These are phyloP conservation scores for Cercospora zeina DNA, from an alignment of 2,329 filamentous ascomycete genomes.

Conservation along the genomic window DNA sequence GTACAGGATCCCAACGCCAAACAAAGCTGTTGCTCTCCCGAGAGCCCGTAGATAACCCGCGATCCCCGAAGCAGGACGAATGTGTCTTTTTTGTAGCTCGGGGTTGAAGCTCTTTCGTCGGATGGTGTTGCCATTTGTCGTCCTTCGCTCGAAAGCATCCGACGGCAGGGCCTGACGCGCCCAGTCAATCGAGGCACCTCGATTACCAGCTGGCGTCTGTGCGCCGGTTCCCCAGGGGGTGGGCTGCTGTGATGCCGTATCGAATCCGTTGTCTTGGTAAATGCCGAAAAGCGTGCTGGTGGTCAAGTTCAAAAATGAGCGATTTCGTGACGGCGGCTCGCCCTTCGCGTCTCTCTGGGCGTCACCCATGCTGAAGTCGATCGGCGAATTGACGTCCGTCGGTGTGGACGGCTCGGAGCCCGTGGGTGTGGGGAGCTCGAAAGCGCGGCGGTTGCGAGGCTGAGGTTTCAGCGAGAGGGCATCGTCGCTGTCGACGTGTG, in stretches of 20 bases:
- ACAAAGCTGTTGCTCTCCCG: slow-evolving; percentile 58
- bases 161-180: slow-evolving; percentile 30
- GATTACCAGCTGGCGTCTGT: slow-evolving; percentile 59
- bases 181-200: slow-evolving; percentile 34
- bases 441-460: slow-evolving; percentile 71
- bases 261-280: slow-evolving; percentile 68
- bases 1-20: slow-evolving; percentile 77
- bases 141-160: slow-evolving; percentile 28
- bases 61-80: slow-evolving; percentile 32
- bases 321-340: slow-evolving; percentile 56
- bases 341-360: slow-evolving; percentile 5
- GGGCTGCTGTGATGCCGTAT: slow-evolving; percentile 54
- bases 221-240: slow-evolving; percentile 75
- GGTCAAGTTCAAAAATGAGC: slow-evolving; percentile 82
- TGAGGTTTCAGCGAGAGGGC: slow-evolving; percentile 44
- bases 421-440: slow-evolving; percentile 57
- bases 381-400: slow-evolving; percentile 40
- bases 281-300: slow-evolving; percentile 89
- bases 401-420: slow-evolving; percentile 19
- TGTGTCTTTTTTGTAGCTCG: slow-evolving; percentile 23
- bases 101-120: slow-evolving; percentile 33
- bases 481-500: slow-evolving; percentile 32
- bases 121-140: slow-evolving; percentile 28
- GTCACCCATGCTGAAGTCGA: slow-evolving; percentile 8
- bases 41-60: slow-evolving; percentile 48